Evolutionary conservation across 1,284 basidiomycete species (phyloP).

Genomic region (Cryptococcus hybrid): DNA sequence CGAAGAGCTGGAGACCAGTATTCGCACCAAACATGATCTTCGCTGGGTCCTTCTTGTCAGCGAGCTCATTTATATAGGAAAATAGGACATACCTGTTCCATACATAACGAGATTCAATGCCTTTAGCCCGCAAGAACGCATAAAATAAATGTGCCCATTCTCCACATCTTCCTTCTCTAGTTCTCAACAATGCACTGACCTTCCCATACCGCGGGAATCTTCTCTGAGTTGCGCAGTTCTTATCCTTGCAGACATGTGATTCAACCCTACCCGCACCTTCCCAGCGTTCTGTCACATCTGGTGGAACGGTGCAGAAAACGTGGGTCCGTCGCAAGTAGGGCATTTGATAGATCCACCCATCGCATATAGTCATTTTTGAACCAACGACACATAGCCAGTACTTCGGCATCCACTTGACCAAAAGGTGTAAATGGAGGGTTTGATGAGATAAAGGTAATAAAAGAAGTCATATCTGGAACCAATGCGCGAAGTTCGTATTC

Average conservation of each 20-base stretch:
- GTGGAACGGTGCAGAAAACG: constrained; percentile 13
- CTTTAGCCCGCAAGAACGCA: constrained; percentile 49
- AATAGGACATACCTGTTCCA: constrained; percentile 17
- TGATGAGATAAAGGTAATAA: constrained; percentile 1
- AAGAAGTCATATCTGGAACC: not conserved
- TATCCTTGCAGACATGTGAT: constrained; percentile 35
- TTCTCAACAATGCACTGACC: constrained; percentile 40
- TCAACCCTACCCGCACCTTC: constrained; percentile 52
- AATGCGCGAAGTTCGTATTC: constrained; percentile 2
- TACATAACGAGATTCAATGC: constrained; percentile 51
- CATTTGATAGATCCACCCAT: constrained; percentile 54
- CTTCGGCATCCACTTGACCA: constrained; percentile 33
- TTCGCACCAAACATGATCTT: constrained; percentile 57
- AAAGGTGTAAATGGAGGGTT: constrained; percentile 31
- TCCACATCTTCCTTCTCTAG: constrained; percentile 52
- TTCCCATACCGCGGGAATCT: constrained; percentile 51
- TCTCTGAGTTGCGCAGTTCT: constrained; percentile 27
- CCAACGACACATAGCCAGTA: constrained; percentile 51
- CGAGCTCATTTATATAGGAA: not conserved
- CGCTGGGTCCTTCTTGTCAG: constrained; percentile 20
- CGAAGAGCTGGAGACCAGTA: constrained; percentile 38
- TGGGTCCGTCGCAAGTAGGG: constrained; percentile 38
- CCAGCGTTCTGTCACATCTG: constrained; percentile 34
- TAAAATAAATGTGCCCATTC: constrained; percentile 55
- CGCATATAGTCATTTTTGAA: constrained; percentile 52